Conservation (phyloP, 1,139 yeast species). For the Martiniozyma asiatica region DNA sequence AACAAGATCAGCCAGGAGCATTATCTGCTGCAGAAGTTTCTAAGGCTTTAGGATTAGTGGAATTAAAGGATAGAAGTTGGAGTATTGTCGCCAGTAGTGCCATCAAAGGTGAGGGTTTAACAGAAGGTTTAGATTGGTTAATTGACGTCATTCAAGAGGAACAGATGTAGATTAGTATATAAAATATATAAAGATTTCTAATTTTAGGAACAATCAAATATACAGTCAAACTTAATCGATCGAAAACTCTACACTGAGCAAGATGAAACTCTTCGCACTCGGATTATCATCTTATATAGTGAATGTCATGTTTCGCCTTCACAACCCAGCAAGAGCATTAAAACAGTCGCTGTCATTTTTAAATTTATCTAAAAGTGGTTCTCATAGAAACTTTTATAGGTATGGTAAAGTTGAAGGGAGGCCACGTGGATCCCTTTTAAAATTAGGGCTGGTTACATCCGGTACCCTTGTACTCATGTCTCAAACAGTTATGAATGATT, state of each 20-base stretch:
- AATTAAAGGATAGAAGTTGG: slow-evolving; percentile 93
- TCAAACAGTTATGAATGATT: slow-evolving; percentile 1
- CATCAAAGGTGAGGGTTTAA: slow-evolving; percentile 87
- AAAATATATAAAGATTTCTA: too few species aligned
- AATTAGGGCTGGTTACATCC: slow-evolving; percentile 1
- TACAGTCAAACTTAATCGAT: background rate
- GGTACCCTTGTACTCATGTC: slow-evolving; percentile 1
- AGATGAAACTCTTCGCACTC: too few species aligned
- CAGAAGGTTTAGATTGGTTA: slow-evolving; percentile 95
- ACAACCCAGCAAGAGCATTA: too few species aligned
- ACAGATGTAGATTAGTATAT: slow-evolving; percentile 50
- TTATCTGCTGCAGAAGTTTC: slow-evolving; percentile 91
- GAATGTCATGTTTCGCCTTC: too few species aligned
- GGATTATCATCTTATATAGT: too few species aligned
- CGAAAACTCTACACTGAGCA: too few species aligned
- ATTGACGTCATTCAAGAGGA: slow-evolving; percentile 94
- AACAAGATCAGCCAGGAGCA: slow-evolving; percentile 96
- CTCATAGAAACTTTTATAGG: too few species aligned
- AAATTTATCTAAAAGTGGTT: too few species aligned
- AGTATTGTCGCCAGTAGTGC: slow-evolving; percentile 96
- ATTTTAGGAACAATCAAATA: background rate
- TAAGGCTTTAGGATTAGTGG: slow-evolving; percentile 73
- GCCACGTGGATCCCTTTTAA: too few species aligned
- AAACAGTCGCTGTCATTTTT: too few species aligned
- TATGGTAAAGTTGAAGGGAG: too few species aligned